These are phyloP conservation scores for Neonectria magnoliae DNA, from an alignment of 2,329 filamentous ascomycete species.

Conservation along the genomic window DNA sequence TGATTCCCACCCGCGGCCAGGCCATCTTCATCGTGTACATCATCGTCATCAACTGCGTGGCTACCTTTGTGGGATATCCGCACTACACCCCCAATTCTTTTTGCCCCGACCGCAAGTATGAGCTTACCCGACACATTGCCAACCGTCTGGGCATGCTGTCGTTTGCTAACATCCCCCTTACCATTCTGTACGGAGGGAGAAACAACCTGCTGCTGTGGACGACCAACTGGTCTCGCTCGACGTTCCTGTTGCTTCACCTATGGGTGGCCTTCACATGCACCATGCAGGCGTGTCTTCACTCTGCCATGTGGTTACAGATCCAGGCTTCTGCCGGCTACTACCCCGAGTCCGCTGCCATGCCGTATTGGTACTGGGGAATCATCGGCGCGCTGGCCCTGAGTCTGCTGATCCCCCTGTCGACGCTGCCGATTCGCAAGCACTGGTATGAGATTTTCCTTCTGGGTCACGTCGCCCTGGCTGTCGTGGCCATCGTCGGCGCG, in stretches of 20 bases:
- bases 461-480: constrained; percentile 53
- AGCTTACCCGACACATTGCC: constrained; percentile 49
- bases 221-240: constrained; percentile 60
- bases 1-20: constrained; percentile 55
- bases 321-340: constrained; percentile 45
- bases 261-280: constrained; percentile 58
- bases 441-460: constrained; percentile 58
- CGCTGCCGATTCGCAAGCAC: constrained; percentile 49
- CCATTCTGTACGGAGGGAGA: constrained; percentile 56
- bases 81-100: constrained; percentile 42
- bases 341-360: constrained; percentile 33
- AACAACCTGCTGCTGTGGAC: constrained; percentile 60
- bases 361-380: constrained; percentile 58
- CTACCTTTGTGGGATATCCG: constrained; percentile 45
- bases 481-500: constrained; percentile 53
- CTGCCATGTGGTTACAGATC: constrained; percentile 51
- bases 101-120: constrained; percentile 32
- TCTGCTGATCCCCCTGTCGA: constrained; percentile 46
- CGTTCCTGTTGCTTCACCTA: constrained; percentile 59
- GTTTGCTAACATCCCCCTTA: constrained; percentile 53
- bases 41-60: constrained; percentile 50
- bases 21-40: constrained; percentile 55
- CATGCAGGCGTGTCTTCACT: constrained; percentile 58
- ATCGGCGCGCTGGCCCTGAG: constrained; percentile 50
- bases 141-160: constrained; percentile 54